Evolutionary conservation across 1,284 basidiomycete species (phyloP).

Genomic region (Tilletia setariae): DNA sequence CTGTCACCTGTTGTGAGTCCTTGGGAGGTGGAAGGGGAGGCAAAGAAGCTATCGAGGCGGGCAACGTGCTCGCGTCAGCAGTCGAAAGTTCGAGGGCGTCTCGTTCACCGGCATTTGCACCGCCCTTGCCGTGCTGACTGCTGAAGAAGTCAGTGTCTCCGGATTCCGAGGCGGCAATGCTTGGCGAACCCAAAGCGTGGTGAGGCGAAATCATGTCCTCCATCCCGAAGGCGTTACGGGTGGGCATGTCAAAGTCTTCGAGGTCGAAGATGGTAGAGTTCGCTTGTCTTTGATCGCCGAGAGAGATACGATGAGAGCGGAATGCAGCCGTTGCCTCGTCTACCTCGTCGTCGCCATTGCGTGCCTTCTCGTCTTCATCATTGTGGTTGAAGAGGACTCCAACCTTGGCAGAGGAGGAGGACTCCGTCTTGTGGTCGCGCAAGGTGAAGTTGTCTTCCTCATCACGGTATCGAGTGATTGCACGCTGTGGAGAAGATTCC

Average conservation of each 20-base stretch:
- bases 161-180: slow-evolving; percentile 1
- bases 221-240: not conserved
- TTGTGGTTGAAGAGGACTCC: not conserved
- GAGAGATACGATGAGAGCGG: not conserved
- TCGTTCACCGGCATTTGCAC: not conserved
- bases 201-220: not conserved
- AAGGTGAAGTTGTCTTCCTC: slow-evolving; percentile 13
- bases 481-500: not conserved
- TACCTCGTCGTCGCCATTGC: not conserved
- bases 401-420: not conserved
- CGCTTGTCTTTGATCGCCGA: not conserved
- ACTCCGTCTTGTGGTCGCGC: not conserved
- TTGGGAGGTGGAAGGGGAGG: not conserved
- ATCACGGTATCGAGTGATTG: not conserved
- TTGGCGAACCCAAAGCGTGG: slow-evolving; percentile 9
- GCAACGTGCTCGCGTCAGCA: not conserved
- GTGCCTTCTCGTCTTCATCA: not conserved
- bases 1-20: too few species aligned
- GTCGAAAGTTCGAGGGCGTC: not conserved
- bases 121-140: not conserved
- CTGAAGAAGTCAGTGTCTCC: not conserved
- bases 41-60: not conserved
- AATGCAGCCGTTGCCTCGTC: slow-evolving; percentile 8
- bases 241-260: not conserved
- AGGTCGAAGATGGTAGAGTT: slow-evolving; percentile 12